Percentiles rank a stretch among this genome's conserved stretches.
Evolutionary conservation across 257 asterid genomes (phyloP).

Genomic region (Ilex asprella): DNA sequence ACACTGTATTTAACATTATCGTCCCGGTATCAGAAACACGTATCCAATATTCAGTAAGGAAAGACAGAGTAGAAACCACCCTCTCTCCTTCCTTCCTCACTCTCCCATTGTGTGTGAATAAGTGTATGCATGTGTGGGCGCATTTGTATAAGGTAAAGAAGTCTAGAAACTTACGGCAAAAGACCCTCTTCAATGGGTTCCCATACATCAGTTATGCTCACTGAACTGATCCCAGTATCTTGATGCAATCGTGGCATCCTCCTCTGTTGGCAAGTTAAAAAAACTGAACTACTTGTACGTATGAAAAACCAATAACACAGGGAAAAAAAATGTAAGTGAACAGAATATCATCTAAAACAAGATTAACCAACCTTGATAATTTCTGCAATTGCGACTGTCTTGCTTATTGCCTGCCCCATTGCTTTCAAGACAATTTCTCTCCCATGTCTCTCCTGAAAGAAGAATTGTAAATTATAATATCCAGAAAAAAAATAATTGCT

Average conservation of each 20-base stretch:
- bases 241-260: constrained; percentile 43
- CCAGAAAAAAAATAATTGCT: not conserved
- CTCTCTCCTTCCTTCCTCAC: too few relatives aligned
- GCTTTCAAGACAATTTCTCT: constrained; percentile 46
- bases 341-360: not conserved
- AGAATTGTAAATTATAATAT: not conserved
- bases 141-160: not conserved
- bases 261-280: constrained; percentile 27
- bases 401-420: constrained; percentile 61
- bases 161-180: constrained; percentile 31
- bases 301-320: not conserved
- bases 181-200: constrained; percentile 61
- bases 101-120: too few relatives aligned
- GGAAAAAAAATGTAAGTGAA: not conserved
- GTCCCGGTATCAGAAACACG: constrained; percentile 1
- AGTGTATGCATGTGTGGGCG: too few relatives aligned
- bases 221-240: constrained; percentile 46
- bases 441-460: constrained; percentile 35
- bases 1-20: constrained; percentile 30
- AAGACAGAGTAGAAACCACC: too few relatives aligned
- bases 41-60: not conserved
- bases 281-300: not conserved
- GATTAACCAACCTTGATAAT: constrained; percentile 37
- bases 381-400: constrained; percentile 53
- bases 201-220: constrained; percentile 49